Evolutionary conservation across 139 green algal species (phyloP).

Genomic region (Micromonas pusilla): DNA sequence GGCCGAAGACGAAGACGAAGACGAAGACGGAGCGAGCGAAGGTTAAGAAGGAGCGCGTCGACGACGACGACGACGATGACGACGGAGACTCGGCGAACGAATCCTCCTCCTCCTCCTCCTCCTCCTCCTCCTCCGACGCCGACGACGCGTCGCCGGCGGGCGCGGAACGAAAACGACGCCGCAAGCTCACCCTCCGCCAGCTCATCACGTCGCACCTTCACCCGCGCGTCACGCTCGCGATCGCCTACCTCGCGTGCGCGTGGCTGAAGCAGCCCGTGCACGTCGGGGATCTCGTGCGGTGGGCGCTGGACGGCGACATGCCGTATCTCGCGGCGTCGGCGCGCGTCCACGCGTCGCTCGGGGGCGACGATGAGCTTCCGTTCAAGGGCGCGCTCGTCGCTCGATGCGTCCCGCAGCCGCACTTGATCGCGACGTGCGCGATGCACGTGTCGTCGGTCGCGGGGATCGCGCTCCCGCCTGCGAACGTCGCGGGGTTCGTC

Average conservation of each 20-base stretch:
- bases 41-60: background rate
- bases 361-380: no score
- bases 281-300: background rate
- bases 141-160: background rate
- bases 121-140: background rate
- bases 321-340: no score
- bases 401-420: no score
- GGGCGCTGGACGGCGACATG: background rate
- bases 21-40: background rate
- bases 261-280: background rate
- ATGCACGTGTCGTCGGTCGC: no score
- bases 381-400: no score
- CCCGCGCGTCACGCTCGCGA: background rate
- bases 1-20: background rate
- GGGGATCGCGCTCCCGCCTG: no score
- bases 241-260: background rate
- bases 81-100: background rate
- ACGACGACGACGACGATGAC: slow-evolving; percentile 2
- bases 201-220: background rate
- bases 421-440: no score
- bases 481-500: no score
- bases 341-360: no score
- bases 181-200: background rate
- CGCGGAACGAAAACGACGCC: background rate
- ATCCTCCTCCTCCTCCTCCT: background rate